Evolutionary conservation across 2,329 filamentous ascomycete species (phyloP), one percentile per base, ranked within the genome.

Genomic region (Albophoma yamanashiensis): DNA sequence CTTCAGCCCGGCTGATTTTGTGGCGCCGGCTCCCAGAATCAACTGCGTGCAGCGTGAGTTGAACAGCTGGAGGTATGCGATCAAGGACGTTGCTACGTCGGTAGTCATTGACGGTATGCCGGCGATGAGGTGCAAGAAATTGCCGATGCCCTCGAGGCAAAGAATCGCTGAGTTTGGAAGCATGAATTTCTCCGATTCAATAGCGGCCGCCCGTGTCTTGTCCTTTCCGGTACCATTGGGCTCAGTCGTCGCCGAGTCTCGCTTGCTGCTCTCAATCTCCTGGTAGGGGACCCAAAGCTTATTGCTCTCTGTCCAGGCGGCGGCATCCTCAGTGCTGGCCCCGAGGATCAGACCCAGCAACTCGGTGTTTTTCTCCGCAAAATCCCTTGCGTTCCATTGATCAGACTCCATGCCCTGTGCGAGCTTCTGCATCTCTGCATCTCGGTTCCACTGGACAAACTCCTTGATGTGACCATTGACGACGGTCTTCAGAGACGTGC

Each of bases 41-140:
- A 99, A 83, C 71, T 99, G 94, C n/a, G 89, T 95, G 61, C 92
- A 92, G 25, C 94, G 88, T 2, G 92, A 97, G 73, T 99, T 97
- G 80, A 97, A 99, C 4, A 96, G 81, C 65, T 94, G 90, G 17
- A 97, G 81, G 69, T 95, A 96, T 27, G 94, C 88, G 50, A 97
- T 79, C 14, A 99, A 82, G 0, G 87, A 88, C 3, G 83, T 79
- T 0, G 91, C 89, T 58, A 97, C 87, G 61, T 97, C 92, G 2
- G 87, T 80, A 1, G 91, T 89, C 85, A 97, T 92, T 62, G 89
- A 93, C 1, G 94, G 93, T 60, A 97, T 93, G 39, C 87, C 88
- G 6, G 89, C 82, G 60, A 93, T 87, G 4, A 99, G 82, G 63
- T 89, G 89, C 64, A 96, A 80, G 73, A 96, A 96, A 20, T 87